A percentile compares a stretch with the other conserved stretches of the same genome.
Conservation (phyloP, 1,284 basidiomycete species). For the Trichosporon sp. region DNA sequence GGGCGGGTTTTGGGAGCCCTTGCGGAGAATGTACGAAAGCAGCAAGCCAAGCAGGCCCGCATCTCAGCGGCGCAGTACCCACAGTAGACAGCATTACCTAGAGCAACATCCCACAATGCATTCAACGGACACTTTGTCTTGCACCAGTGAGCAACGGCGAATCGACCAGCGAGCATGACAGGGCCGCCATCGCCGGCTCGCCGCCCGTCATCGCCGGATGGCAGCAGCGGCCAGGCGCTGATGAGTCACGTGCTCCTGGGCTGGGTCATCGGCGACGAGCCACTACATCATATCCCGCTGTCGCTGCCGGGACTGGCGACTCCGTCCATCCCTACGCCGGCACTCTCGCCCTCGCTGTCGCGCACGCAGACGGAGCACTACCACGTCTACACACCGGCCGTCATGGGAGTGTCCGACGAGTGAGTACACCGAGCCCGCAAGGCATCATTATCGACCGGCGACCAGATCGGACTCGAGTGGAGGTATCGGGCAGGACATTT, state of each 20-base stretch:
- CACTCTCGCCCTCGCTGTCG: not conserved
- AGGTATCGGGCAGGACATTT: not conserved
- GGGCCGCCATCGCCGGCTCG: not conserved
- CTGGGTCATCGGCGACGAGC: not conserved
- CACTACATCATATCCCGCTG: not conserved
- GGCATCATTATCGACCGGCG: not conserved
- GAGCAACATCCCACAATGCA: not conserved
- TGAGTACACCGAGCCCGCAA: not conserved
- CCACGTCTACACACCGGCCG: not conserved
- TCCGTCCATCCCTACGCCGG: not conserved
- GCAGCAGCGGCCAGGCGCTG: not conserved
- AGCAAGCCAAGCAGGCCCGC: not conserved
- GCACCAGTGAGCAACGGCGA: not conserved
- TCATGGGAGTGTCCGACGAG: slow-evolving; percentile 14
- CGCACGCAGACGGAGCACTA: not conserved
- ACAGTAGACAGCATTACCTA: not conserved
- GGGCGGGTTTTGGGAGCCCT: not conserved
- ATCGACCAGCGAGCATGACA: not conserved
- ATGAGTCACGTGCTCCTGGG: slow-evolving; percentile 2
- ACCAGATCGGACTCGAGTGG: not conserved
- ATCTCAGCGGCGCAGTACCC: not conserved
- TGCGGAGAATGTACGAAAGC: slow-evolving; percentile 1
- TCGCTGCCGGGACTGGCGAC: not conserved
- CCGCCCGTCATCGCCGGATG: not conserved
- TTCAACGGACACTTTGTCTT: not conserved